Base-by-base conservation (phyloP, 2,329 filamentous ascomycete genomes). In the Monascus ruber region DNA sequence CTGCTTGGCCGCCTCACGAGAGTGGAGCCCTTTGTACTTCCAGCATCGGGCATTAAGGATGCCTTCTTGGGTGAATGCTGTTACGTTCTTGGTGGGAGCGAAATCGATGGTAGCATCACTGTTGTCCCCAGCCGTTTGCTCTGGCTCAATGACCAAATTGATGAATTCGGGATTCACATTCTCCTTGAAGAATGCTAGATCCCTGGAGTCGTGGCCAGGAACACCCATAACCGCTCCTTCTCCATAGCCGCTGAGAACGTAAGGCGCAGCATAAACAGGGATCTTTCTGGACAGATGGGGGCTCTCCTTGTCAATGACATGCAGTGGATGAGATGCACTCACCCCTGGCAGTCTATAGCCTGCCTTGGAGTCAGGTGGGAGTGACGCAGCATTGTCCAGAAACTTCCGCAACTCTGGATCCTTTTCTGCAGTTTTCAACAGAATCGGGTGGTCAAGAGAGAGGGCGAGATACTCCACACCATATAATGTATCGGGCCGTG, bases 221-320 rank as follows among this genome's bases (percentile, higher is more conserved):
- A 94, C 87, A 33, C 87, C 87, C 86, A 94, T 94, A 2, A 94
- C 82, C 6, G 86, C 86, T 1, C 86, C 86, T 48, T 87, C 83
- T 10, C 86, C 85, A 49, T 93, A 91, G 53, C 87, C 83, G 25
- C 81, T 82, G 4, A 93, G 69, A 7, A 94, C 87, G 54, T 94
- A 94, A 0, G 85, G 81, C 6, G 87, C 85, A 24, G 85, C 82
- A 52, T 82, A 94, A 4, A 94, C 71, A 1, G 86, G 85, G 4
- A 93, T 50, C 5, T 73, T 42, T 27, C 56, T 53, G n/a, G 52
- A 44, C 10, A 64, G 40, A 36, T 62, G 49, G 8, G 50, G 43
- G n/a, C 47, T 58, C 69, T 47, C 72, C 53, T 54, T 76, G 72
- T 66, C 62, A 35, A 77, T 73, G 1, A 74, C 69, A 6, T 55